A percentile compares a stretch with the other conserved stretches of the same genome.
These are phyloP conservation scores for Solidago caesia DNA, from an alignment of 129 eudicot species.

Conservation along the genomic window DNA sequence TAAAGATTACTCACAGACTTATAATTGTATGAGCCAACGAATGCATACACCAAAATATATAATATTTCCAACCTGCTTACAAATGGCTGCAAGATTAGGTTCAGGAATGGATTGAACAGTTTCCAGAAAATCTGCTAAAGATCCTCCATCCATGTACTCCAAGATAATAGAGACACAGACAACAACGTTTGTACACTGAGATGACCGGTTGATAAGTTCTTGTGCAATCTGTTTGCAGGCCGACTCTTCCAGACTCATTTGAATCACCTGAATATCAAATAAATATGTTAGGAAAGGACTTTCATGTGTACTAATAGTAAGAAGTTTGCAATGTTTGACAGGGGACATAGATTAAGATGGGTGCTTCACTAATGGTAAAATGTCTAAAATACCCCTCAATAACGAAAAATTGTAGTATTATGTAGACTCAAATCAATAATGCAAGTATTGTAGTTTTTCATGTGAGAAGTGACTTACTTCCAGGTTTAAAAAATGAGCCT, in stretches of 20 bases:
- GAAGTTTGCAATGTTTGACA: neutral
- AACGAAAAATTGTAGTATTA: neutral
- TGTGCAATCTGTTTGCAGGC: constrained; percentile 74
- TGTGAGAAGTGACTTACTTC: neutral
- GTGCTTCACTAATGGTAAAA: neutral
- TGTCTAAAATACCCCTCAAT: constrained; percentile 12
- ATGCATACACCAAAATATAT: constrained; percentile 54
- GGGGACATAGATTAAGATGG: neutral
- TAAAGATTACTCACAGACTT: constrained; percentile 77
- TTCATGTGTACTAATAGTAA: neutral
- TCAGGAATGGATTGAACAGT: constrained; percentile 76
- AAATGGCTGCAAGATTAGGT: constrained; percentile 83
- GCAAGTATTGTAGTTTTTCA: neutral
- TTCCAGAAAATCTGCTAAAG: constrained; percentile 81
- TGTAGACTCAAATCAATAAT: neutral
- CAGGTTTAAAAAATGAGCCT: constrained; percentile 8
- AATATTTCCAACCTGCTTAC: constrained; percentile 65
- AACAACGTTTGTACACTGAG: constrained; percentile 78
- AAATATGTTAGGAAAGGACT: constrained; percentile 7
- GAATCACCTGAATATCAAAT: constrained; percentile 53
- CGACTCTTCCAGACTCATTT: constrained; percentile 79
- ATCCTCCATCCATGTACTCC: constrained; percentile 99
- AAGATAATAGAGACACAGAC: constrained; percentile 89
- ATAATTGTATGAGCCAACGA: constrained; percentile 87
- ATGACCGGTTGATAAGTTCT: constrained; percentile 95